phyloP scores from a whole-genome alignment of 2,329 filamentous ascomycete species.

The Karstenula rhodostoma region DNA sequence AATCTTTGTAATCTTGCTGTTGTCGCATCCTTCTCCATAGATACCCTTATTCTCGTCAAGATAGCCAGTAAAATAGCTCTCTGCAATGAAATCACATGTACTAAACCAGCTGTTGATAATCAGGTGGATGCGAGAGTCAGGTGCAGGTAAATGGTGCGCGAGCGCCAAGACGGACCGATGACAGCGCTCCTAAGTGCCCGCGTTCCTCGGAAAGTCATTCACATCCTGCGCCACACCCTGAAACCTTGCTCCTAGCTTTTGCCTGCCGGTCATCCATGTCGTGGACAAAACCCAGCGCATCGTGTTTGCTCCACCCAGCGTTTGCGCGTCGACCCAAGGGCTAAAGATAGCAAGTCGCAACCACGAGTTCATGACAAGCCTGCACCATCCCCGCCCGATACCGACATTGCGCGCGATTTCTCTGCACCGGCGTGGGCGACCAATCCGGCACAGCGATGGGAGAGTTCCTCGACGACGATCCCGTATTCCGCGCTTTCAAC shows the following conservation, averaged over 20 bases:
- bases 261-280: conserved; percentile 41
- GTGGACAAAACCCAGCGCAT: conserved; percentile 34
- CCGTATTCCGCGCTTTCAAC: conserved; percentile 20
- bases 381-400: background rate
- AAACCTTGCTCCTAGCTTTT: conserved; percentile 20
- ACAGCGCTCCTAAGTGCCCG: conserved; percentile 3
- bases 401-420: background rate
- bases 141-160: too few relatives aligned
- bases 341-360: conserved; percentile 27
- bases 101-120: too few relatives aligned
- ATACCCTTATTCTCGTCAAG: too few relatives aligned
- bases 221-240: conserved; percentile 18
- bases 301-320: conserved; percentile 39
- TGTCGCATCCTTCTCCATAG: too few relatives aligned
- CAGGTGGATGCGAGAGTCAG: too few relatives aligned
- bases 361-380: background rate
- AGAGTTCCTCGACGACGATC: conserved; percentile 11
- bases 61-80: too few relatives aligned
- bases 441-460: conserved; percentile 9
- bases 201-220: conserved; percentile 22
- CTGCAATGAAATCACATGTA: too few relatives aligned
- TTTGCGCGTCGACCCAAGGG: conserved; percentile 45
- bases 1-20: too few relatives aligned
- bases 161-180: too few relatives aligned
- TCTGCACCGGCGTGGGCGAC: background rate